A percentile compares a stretch with the other conserved stretches of the same genome.
phyloP scores from a whole-genome alignment of 1,139 yeast species.

The Yamadazyma pseudoaaseri region DNA sequence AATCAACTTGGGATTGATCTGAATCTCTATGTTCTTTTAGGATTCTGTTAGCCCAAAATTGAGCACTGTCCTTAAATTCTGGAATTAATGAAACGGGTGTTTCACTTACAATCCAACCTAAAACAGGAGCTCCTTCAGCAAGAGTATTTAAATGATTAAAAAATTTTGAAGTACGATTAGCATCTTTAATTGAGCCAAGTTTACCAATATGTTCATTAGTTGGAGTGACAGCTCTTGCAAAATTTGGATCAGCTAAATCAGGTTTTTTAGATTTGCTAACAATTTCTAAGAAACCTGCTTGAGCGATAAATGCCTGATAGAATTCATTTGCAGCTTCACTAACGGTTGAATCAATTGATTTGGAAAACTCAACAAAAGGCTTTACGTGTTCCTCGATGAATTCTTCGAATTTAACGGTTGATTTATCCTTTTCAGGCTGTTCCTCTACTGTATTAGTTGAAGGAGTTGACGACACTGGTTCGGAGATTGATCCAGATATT shows the following conservation, averaged over 20 bases:
- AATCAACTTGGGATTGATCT: slow-evolving; percentile 65
- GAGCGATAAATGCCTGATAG: slow-evolving; percentile 58
- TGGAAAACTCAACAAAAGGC: slow-evolving; percentile 62
- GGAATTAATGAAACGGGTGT: slow-evolving; percentile 72
- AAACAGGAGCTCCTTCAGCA: slow-evolving; percentile 84
- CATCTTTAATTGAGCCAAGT: slow-evolving; percentile 67
- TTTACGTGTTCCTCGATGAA: slow-evolving; percentile 52
- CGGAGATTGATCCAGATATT: neutral
- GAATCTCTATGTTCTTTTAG: slow-evolving; percentile 77
- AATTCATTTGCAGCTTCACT: slow-evolving; percentile 59
- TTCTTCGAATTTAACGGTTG: slow-evolving; percentile 52
- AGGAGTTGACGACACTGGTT: slow-evolving; percentile 4
- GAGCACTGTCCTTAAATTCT: slow-evolving; percentile 88
- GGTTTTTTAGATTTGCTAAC: slow-evolving; percentile 69
- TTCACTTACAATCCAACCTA: slow-evolving; percentile 84
- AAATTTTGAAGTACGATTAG: slow-evolving; percentile 63
- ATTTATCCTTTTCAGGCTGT: slow-evolving; percentile 33
- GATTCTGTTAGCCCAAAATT: slow-evolving; percentile 90
- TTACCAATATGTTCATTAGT: slow-evolving; percentile 60
- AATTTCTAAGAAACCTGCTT: slow-evolving; percentile 55
- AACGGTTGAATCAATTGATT: slow-evolving; percentile 60
- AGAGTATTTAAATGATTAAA: slow-evolving; percentile 77
- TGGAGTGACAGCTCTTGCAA: slow-evolving; percentile 63
- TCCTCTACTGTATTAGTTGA: slow-evolving; percentile 14
- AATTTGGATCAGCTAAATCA: slow-evolving; percentile 50